Percentiles rank a stretch among this genome's conserved stretches.
These are phyloP conservation scores for Chloranthus sessilifolius DNA, from an alignment of 164 flowering plant species.

Conservation along the genomic window DNA sequence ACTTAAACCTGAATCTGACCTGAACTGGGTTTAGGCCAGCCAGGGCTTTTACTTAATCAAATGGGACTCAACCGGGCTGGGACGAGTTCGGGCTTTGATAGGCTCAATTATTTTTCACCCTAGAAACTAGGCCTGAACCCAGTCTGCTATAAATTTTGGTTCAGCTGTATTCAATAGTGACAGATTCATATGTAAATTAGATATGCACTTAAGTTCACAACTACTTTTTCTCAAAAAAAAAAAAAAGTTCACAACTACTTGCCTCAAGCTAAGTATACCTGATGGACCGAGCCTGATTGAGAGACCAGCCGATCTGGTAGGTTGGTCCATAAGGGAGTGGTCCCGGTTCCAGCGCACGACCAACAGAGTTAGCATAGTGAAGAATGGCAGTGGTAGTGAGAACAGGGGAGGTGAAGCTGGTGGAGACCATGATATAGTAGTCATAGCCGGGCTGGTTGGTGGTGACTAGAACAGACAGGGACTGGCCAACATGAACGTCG, in stretches of 20 bases:
- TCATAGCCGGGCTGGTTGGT: constrained; percentile 60
- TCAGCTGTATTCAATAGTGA: no score
- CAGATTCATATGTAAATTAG: no score
- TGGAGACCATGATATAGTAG: constrained; percentile 63
- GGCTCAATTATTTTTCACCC: no score
- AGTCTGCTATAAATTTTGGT: no score
- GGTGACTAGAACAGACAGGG: constrained; percentile 71
- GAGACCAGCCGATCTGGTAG: constrained; percentile 42
- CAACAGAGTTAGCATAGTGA: constrained; percentile 48
- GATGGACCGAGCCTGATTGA: constrained; percentile 75
- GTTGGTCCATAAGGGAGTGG: constrained; percentile 58
- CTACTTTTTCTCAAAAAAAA: no score
- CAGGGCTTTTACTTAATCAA: no score
- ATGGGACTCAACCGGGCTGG: no score
- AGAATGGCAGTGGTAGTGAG: constrained; percentile 48
- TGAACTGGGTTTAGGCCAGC: no score
- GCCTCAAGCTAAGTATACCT: constrained; percentile 25
- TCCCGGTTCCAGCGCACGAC: constrained; percentile 35
- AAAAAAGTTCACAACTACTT: no score
- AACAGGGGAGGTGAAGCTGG: constrained; percentile 41
- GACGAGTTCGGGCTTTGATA: no score
- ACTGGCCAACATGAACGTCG: constrained; percentile 84
- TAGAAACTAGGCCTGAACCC: no score
- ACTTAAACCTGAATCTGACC: no score
- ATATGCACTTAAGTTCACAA: background rate